Base-by-base conservation (phyloP, 768 basidiomycete genomes). In the Phylloporus arenicola region DNA sequence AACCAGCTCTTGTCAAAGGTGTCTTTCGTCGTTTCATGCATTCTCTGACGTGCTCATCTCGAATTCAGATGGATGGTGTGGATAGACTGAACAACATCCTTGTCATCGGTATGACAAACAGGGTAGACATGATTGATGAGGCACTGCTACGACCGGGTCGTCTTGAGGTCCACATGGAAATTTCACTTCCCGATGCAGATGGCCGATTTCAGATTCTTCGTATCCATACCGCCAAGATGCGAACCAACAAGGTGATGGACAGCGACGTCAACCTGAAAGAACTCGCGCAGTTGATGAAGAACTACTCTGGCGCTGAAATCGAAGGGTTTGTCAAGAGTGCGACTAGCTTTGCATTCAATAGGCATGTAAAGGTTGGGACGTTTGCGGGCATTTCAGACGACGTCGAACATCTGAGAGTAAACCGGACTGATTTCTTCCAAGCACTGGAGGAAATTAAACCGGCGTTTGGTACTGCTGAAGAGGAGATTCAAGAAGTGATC, bases 151-250 rank as follows among this genome's bases (percentile, higher is more conserved):
- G 96, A 60, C 94, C 96, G 1, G 96, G 96, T 38, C 94, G 96
- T 75, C 85, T 99, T 42, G 96, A 99, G 68, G 94, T 98, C 13
- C 96, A 98, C 70, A 96, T 99, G 86, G 96, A 99, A 71, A 98
- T 99, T 54, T 97, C 94, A 3, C 77, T 99, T 1, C 96, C 96
- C 0, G 95, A 98, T 62, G 94, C 92, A 63, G 71, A 85, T 2
- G 96, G 96, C 25, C 88, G 96, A 2, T 74, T 77, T 51, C 96
- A 99, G 70, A 99, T 98, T 59, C 78, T 99, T 52, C 88, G 75
- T 57, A 99, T 99, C 62, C 96, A 99, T 68, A 99, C 96, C 0
- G 64, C 79, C 46, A 94, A 92, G 72, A 99, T 99, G 96, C 82
- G 91, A 31, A 78, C 68, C 25, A 98, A 97, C 64, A 79, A 83